Percentiles rank a stretch among this genome's conserved stretches.
Evolutionary conservation across 2,329 filamentous ascomycete genomes (phyloP).

Genomic region (Ilyonectria sp.): DNA sequence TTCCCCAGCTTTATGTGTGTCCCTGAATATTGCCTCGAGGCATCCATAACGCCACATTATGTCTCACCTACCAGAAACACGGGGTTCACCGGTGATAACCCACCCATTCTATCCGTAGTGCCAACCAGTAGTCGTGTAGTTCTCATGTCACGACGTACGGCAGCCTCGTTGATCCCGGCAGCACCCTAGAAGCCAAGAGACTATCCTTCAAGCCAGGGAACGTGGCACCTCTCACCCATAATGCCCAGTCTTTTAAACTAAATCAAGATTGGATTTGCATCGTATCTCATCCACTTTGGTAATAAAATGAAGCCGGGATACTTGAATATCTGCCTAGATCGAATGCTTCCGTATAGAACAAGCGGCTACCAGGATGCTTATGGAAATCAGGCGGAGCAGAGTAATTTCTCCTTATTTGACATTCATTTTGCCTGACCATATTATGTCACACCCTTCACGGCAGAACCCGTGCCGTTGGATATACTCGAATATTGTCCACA

Average conservation of each 20-base stretch:
- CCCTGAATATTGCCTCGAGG: neutral
- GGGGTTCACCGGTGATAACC: neutral
- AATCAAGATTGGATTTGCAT: neutral
- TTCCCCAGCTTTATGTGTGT: neutral
- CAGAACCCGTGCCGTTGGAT: neutral
- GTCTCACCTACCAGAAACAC: neutral
- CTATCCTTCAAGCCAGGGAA: neutral
- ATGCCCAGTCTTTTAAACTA: neutral
- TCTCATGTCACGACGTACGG: neutral
- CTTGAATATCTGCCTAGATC: neutral
- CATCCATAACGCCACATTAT: neutral
- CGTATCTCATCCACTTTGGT: neutral
- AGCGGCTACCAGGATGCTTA: neutral
- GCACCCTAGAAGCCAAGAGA: neutral
- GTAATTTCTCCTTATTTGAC: neutral
- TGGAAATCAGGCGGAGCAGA: neutral
- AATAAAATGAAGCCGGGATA: neutral
- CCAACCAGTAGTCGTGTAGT: neutral
- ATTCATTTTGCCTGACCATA: neutral
- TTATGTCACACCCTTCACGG: neutral
- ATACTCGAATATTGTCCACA: too few relatives aligned
- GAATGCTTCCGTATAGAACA: neutral
- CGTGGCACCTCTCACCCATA: neutral
- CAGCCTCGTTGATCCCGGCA: neutral
- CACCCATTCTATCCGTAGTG: neutral